A percentile compares a stretch with the other conserved stretches of the same genome.
Evolutionary conservation across 129 eudicot species (phyloP).

Genomic region (Oenanthe sinensis): DNA sequence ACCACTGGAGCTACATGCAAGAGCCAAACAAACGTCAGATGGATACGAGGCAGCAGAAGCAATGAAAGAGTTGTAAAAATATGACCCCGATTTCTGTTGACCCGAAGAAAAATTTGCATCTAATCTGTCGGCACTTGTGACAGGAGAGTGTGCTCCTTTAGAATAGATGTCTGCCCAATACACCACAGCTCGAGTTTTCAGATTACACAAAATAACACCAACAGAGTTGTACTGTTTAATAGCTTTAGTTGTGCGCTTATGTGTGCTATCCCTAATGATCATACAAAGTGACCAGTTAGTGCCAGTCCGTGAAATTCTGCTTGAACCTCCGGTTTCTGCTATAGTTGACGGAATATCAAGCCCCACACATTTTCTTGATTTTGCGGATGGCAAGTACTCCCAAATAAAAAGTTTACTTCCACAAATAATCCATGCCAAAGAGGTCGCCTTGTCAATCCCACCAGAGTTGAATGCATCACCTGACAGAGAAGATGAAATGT

Average conservation of each 20-base stretch:
- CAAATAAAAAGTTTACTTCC: slow-evolving; percentile 62
- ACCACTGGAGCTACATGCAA: slow-evolving; percentile 68
- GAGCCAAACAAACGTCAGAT: slow-evolving; percentile 52
- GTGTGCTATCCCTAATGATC: slow-evolving; percentile 49
- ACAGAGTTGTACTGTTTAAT: slow-evolving; percentile 42
- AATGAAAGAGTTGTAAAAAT: slow-evolving; percentile 61
- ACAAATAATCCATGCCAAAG: slow-evolving; percentile 76
- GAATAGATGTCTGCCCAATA: slow-evolving; percentile 76
- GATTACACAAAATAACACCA: slow-evolving; percentile 67
- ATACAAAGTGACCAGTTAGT: slow-evolving; percentile 54
- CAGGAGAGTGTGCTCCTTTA: slow-evolving; percentile 22
- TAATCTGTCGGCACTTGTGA: slow-evolving; percentile 29
- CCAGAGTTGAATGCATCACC: slow-evolving; percentile 62
- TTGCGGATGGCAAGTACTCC: slow-evolving; percentile 62
- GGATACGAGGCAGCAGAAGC: slow-evolving; percentile 44
- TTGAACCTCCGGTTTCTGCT: slow-evolving; percentile 40
- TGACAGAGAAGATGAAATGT: slow-evolving; percentile 23
- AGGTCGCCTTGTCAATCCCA: slow-evolving; percentile 80
- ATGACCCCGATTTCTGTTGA: slow-evolving; percentile 26
- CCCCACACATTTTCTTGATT: slow-evolving; percentile 56
- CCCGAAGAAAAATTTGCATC: slow-evolving; percentile 19
- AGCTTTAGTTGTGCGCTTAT: slow-evolving; percentile 16
- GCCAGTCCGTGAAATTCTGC: slow-evolving; percentile 23
- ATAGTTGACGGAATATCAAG: slow-evolving; percentile 57
- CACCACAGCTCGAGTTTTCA: slow-evolving; percentile 39